phyloP scores from a whole-genome alignment of 2,329 filamentous ascomycete genomes.

The Nothomitra cinnamomea region DNA sequence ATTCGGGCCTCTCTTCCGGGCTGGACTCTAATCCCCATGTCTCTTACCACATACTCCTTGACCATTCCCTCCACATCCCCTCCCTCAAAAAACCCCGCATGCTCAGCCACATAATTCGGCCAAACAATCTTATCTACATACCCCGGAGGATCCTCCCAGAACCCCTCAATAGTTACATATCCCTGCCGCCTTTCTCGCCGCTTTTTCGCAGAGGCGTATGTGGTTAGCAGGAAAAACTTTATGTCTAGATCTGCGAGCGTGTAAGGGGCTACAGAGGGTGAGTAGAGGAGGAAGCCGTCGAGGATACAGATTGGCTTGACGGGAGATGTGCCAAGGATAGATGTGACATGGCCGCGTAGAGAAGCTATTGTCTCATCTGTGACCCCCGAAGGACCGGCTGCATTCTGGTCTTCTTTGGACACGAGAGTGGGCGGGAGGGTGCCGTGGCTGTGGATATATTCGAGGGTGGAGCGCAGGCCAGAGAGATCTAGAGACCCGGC shows the following conservation, averaged over 20 bases:
- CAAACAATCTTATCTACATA: slow-evolving; percentile 93
- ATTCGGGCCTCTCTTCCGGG: slow-evolving; percentile 39
- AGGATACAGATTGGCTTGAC: slow-evolving; percentile 45
- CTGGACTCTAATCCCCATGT: slow-evolving; percentile 33
- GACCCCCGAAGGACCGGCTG: slow-evolving; percentile 38
- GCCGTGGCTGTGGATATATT: slow-evolving; percentile 53
- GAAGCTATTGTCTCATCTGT: slow-evolving; percentile 28
- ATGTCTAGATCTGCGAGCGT: slow-evolving; percentile 39
- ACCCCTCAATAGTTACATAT: slow-evolving; percentile 41
- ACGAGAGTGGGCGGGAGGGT: slow-evolving; percentile 24
- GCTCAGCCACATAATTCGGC: slow-evolving; percentile 78
- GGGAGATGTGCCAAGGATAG: slow-evolving; percentile 8
- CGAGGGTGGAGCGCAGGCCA: slow-evolving; percentile 47
- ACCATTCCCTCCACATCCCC: slow-evolving; percentile 46
- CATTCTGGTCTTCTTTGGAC: slow-evolving; percentile 47
- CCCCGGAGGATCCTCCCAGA: slow-evolving; percentile 86
- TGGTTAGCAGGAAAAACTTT: slow-evolving; percentile 60
- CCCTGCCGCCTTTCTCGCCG: slow-evolving; percentile 9
- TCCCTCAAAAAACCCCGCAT: slow-evolving; percentile 60
- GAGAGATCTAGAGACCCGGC: slow-evolving; percentile 58
- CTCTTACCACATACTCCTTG: slow-evolving; percentile 27
- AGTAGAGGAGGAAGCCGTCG: slow-evolving; percentile 79
- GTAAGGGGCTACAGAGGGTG: slow-evolving; percentile 22
- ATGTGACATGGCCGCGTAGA: slow-evolving; percentile 6
- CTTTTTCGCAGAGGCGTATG: slow-evolving; percentile 29